These are phyloP conservation scores for Aureobasidium namibiae DNA, from an alignment of 2,329 filamentous ascomycete genomes.

Conservation along the genomic window DNA sequence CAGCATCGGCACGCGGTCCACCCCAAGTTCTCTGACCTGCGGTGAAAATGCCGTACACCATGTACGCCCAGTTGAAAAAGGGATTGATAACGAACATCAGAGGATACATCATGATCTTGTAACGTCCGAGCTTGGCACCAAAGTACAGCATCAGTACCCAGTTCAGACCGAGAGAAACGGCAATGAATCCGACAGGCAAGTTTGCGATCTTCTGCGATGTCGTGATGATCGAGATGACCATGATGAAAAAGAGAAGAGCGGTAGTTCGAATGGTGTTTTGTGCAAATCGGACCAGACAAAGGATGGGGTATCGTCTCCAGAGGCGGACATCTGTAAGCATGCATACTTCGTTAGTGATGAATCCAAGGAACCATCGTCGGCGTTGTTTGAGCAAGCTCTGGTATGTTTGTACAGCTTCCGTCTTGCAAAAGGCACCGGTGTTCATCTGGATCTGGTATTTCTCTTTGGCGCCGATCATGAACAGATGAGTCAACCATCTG, in stretches of 20 bases:
- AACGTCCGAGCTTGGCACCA: conserved; percentile 74
- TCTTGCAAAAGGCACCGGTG: conserved; percentile 96
- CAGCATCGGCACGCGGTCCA: conserved; percentile 83
- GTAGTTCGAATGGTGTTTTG: conserved; percentile 96
- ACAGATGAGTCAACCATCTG: conserved; percentile 92
- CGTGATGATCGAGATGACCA: conserved; percentile 77
- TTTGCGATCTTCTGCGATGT: conserved; percentile 71
- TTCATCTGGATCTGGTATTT: conserved; percentile 97
- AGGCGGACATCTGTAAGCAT: conserved; percentile 93
- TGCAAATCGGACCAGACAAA: conserved; percentile 82
- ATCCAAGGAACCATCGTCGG: conserved; percentile 91
- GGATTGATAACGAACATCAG: conserved; percentile 93
- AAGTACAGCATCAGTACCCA: conserved; percentile 97
- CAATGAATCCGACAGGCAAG: conserved; percentile 88
- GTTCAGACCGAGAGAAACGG: conserved; percentile 83
- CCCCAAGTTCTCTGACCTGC: conserved; percentile 94
- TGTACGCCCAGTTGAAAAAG: conserved; percentile 97
- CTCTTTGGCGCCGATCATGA: conserved; percentile 95
- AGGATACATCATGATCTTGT: conserved; percentile 91
- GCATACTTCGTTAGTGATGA: conserved; percentile 95
- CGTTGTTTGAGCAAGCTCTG: conserved; percentile 83
- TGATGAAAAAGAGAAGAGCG: conserved; percentile 86
- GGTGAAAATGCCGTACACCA: conserved; percentile 94
- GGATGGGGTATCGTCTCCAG: conserved; percentile 82
- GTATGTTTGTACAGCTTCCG: conserved; percentile 88